Evolutionary conservation across 345 rosid species (phyloP), one percentile per base, ranked within the genome.

Genomic region (Ailanthus altissimus): DNA sequence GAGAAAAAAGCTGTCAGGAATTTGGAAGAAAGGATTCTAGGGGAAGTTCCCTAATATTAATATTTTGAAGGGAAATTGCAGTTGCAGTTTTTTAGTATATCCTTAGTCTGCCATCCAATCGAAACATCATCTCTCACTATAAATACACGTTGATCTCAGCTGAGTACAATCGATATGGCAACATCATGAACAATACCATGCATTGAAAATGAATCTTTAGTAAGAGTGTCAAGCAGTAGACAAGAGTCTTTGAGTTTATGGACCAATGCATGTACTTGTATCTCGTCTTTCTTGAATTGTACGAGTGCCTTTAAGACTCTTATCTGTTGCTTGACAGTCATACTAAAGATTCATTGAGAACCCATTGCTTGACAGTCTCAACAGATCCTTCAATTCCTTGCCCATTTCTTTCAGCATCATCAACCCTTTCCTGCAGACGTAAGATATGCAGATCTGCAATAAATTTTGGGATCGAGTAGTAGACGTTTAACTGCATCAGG

Each of bases 171-270:
- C 0, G 80, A 54, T 10, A 53, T 6, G 4, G 79, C 90, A 38
- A 78, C 81, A 50, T 58, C 76, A 9, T 59, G 74, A 68, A 81
- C 71, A 32, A 83, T 32, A 16, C 83, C 90, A 67, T 67, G 71
- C 13, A 67, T 45, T 0, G 38, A 5, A 21, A 67, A 23, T 8
- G 7, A 9, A 11, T 66, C 51, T 3, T 0, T 1, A 0, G 49
- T n/a, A 67, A 13, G 20, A 12, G 11, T 26, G 10, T 73, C n/a
- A 21, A 50, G 67, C 46, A 84, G 56, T 68, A 87, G 53, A 68
- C 74, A 50, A 20, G 74, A 71, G 21, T 58, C 43, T 70, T 81
- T 81, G 47, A 83, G 86, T 47, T 54, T 38, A 3, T 28, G 32
- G 20, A 84, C 13, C 74, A 79, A 46, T 8, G 49, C 16, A 0